These are phyloP conservation scores for Orbilia oligospora DNA, from an alignment of 2,329 filamentous ascomycete genomes.

Conservation along the genomic window DNA sequence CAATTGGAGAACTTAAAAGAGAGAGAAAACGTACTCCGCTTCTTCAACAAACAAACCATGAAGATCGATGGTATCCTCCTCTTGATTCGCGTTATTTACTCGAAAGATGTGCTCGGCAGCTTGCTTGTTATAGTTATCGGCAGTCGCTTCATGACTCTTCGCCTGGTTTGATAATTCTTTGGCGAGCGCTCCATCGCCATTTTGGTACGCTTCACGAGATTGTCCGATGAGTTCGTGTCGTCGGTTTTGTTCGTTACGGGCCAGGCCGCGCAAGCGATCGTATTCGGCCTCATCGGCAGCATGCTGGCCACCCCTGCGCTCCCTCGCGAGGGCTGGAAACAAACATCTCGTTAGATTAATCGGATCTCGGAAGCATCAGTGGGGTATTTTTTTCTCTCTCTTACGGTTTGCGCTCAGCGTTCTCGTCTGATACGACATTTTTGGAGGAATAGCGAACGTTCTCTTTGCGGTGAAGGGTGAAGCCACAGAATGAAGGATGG, in stretches of 20 bases:
- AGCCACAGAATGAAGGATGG: slow-evolving; percentile 6
- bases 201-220: slow-evolving; percentile 83
- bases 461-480: slow-evolving; percentile 5
- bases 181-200: slow-evolving; percentile 85
- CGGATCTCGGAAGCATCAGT: neutral
- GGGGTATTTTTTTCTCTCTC: slow-evolving; percentile 13
- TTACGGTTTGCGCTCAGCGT: slow-evolving; percentile 57
- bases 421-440: slow-evolving; percentile 59
- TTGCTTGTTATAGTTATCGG: slow-evolving; percentile 90
- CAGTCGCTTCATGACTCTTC: slow-evolving; percentile 84
- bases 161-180: slow-evolving; percentile 87
- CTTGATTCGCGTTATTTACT: slow-evolving; percentile 86
- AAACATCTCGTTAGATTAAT: slow-evolving; percentile 28
- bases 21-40: slow-evolving; percentile 74
- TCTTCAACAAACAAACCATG: slow-evolving; percentile 96
- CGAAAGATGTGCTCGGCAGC: slow-evolving; percentile 95
- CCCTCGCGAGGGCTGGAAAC: slow-evolving; percentile 46
- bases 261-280: slow-evolving; percentile 87
- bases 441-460: slow-evolving; percentile 18
- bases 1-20: neutral
- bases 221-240: slow-evolving; percentile 83
- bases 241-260: slow-evolving; percentile 83
- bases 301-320: slow-evolving; percentile 73
- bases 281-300: slow-evolving; percentile 85
- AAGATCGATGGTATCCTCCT: slow-evolving; percentile 88